Percentiles rank a stretch among this genome's conserved stretches.
Evolutionary conservation across 495 filamentous ascomycete genomes (phyloP).

Genomic region (Neurospora sp.): DNA sequence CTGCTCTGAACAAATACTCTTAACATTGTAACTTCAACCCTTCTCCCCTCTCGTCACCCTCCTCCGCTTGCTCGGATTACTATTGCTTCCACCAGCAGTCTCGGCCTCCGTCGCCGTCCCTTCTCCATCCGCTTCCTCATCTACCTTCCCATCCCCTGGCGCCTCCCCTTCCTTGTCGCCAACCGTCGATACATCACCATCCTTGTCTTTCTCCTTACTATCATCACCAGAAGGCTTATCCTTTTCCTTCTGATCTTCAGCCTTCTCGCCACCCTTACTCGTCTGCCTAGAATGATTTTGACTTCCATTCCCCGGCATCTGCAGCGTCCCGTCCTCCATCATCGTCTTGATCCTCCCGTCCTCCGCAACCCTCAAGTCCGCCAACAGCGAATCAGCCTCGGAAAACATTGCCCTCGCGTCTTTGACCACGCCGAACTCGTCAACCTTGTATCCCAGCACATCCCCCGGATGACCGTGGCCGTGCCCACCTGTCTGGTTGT

Average conservation of each 20-base stretch:
- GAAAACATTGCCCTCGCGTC: constrained; percentile 75
- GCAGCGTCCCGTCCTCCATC: constrained; percentile 20
- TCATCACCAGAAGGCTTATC: neutral
- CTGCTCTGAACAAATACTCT: neutral
- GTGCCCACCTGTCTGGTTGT: constrained; percentile 12
- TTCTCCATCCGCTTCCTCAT: constrained; percentile 6
- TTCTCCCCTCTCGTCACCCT: constrained; percentile 5
- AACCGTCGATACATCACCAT: neutral
- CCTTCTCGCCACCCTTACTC: neutral
- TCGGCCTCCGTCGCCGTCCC: constrained; percentile 10
- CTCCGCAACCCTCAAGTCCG: constrained; percentile 35
- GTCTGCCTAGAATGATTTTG: neutral
- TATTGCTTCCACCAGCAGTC: neutral
- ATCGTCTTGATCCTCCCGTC: constrained; percentile 2
- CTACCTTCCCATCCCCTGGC: constrained; percentile 1
- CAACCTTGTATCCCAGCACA: constrained; percentile 42
- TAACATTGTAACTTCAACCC: neutral
- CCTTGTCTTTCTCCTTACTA: constrained; percentile 2
- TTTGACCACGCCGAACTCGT: constrained; percentile 72
- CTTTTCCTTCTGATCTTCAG: neutral
- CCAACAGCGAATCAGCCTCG: constrained; percentile 56
- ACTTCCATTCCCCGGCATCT: constrained; percentile 5
- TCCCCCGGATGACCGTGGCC: constrained; percentile 29
- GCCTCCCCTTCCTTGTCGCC: constrained; percentile 6
- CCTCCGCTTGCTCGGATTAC: constrained; percentile 5